A percentile compares a stretch with the other conserved stretches of the same genome.
phyloP scores from a whole-genome alignment of 192 early-diverging fungal species.

The Podila verticillata region DNA sequence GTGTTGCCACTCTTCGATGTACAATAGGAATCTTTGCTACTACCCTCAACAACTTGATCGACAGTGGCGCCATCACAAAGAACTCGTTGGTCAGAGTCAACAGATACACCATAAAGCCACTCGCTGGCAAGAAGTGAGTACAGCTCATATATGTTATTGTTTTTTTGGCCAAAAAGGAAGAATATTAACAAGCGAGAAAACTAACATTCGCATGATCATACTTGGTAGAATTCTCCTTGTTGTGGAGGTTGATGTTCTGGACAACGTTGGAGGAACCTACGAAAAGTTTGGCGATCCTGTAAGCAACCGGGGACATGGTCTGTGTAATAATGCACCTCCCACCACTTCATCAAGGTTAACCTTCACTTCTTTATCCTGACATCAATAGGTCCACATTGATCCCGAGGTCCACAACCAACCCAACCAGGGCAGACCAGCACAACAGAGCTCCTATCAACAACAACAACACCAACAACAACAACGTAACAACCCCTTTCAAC shows the following conservation, averaged over 20 bases:
- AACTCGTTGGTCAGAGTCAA: constrained; percentile 60
- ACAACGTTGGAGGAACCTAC: constrained; percentile 15
- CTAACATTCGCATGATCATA: not conserved
- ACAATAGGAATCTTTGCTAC: constrained; percentile 71
- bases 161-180: too few species aligned
- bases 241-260: constrained; percentile 59
- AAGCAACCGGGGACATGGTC: not conserved
- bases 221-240: constrained; percentile 44
- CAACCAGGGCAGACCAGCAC: not conserved
- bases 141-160: too few species aligned
- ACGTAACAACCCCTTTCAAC: constrained; percentile 31
- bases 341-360: not conserved
- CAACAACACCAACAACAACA: constrained; percentile 53
- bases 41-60: constrained; percentile 58
- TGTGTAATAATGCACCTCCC: too few species aligned
- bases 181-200: not conserved
- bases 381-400: not conserved
- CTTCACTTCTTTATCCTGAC: not conserved
- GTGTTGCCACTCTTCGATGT: not conserved
- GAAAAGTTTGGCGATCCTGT: constrained; percentile 37
- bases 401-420: not conserved
- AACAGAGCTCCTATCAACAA: constrained; percentile 12
- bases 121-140: constrained; percentile 62
- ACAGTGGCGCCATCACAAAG: constrained; percentile 54
- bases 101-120: constrained; percentile 57